Evolutionary conservation across 129 eudicot species (phyloP).

Genomic region (Silybum marianum): DNA sequence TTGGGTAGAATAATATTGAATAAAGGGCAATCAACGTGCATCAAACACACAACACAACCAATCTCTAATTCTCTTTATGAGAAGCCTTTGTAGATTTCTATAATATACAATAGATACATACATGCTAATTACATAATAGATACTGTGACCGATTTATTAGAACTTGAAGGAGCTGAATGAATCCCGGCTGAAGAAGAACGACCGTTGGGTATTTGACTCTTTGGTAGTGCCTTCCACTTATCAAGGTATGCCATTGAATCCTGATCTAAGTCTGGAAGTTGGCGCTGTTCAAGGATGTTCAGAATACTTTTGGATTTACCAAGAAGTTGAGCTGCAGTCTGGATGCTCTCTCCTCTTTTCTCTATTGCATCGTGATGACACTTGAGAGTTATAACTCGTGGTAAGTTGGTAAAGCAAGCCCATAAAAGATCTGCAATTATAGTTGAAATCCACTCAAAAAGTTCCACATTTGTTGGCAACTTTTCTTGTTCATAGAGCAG

Average conservation of each 20-base stretch:
- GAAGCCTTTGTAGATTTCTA: no score
- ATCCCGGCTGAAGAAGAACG: background rate
- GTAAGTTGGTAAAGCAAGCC: conserved; percentile 36
- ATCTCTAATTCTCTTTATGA: background rate
- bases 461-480: conserved; percentile 18
- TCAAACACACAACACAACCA: conserved; percentile 10
- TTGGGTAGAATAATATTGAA: background rate
- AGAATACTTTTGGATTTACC: conserved; percentile 26
- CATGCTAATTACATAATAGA: no score
- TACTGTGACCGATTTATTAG: background rate
- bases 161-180: background rate
- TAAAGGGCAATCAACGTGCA: background rate
- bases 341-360: background rate
- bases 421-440: conserved; percentile 36
- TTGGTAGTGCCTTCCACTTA: conserved; percentile 14
- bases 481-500: conserved; percentile 10
- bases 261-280: conserved; percentile 4
- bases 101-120: no score
- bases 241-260: conserved; percentile 16
- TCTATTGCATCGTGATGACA: conserved; percentile 6
- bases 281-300: conserved; percentile 5
- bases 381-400: conserved; percentile 21
- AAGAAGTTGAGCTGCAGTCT: background rate
- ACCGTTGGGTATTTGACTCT: background rate
- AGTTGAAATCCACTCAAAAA: conserved; percentile 26